A percentile compares a stretch with the other conserved stretches of the same genome.
phyloP scores from a whole-genome alignment of 1,139 yeast species.

The Zygosaccharomyces sapae region DNA sequence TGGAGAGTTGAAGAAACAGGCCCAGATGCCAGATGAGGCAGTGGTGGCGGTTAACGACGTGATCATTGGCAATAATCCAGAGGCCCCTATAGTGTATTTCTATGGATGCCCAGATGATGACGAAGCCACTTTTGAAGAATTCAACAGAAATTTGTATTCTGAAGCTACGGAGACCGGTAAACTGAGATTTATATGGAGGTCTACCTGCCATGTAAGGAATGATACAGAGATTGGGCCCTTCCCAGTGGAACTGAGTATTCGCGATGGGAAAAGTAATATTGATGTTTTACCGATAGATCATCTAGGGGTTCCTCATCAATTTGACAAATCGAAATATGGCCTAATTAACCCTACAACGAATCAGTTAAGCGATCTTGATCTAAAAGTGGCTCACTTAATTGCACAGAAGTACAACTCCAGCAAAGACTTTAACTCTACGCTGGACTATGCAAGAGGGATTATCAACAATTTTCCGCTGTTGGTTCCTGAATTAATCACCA shows the following conservation, averaged over 20 bases:
- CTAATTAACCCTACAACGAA: conserved; percentile 25
- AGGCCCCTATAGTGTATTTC: conserved; percentile 40
- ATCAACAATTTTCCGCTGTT: conserved; percentile 51
- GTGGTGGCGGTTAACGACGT: conserved; percentile 18
- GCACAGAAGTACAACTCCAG: conserved; percentile 35
- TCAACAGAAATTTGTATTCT: conserved; percentile 56
- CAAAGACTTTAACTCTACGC: conserved; percentile 32
- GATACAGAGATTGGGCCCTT: conserved; percentile 8
- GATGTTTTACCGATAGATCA: conserved; percentile 1
- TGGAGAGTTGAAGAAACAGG: conserved; percentile 27
- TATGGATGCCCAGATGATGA: conserved; percentile 53
- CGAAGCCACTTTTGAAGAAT: conserved; percentile 47
- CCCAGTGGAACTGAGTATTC: conserved; percentile 19
- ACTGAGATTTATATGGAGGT: conserved; percentile 71
- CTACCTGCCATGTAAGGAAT: conserved; percentile 37
- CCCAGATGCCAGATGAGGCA: conserved; percentile 17
- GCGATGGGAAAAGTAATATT: conserved; percentile 12
- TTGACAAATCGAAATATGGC: conserved; percentile 10
- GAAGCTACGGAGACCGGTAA: conserved; percentile 59
- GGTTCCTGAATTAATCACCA: conserved; percentile 31
- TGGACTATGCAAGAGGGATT: conserved; percentile 39
- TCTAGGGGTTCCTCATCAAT: conserved; percentile 18
- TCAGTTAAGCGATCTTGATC: conserved; percentile 42
- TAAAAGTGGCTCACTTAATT: conserved; percentile 46
- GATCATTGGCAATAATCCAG: conserved; percentile 23